Evolutionary conservation across 345 rosid genomes (phyloP).

Genomic region (Moricandia arvensis): DNA sequence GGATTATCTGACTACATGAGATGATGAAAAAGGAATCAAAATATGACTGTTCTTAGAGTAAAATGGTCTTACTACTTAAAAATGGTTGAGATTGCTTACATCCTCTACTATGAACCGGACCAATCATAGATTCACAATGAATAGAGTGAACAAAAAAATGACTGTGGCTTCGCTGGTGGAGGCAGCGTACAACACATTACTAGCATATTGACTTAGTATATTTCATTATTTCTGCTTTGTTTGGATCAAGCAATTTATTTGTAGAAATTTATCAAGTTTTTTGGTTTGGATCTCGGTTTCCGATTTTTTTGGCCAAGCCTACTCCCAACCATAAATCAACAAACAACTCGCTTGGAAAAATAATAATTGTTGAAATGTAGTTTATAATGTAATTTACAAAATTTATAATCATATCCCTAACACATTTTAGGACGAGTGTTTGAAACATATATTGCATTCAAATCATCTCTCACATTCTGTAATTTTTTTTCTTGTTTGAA

Average conservation of each 20-base stretch:
- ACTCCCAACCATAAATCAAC: background rate
- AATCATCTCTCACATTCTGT: background rate
- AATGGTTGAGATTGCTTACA: slow-evolving; percentile 37
- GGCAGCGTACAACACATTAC: too few relatives aligned
- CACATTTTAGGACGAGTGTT: background rate
- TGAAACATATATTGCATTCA: background rate
- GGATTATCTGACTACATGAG: slow-evolving; percentile 33
- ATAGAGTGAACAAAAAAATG: slow-evolving; percentile 22
- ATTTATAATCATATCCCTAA: background rate
- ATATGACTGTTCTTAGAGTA: background rate
- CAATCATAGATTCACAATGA: too few relatives aligned
- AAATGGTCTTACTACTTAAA: slow-evolving; percentile 7
- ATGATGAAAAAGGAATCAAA: background rate
- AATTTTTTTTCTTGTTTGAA: background rate
- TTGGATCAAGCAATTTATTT: background rate
- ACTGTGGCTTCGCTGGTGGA: slow-evolving; percentile 52
- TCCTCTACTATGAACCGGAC: slow-evolving; percentile 54
- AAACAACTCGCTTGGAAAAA: background rate
- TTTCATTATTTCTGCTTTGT: too few relatives aligned
- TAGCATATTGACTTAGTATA: too few relatives aligned
- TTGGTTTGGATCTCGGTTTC: background rate
- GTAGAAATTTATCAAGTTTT: background rate
- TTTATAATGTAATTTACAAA: background rate
- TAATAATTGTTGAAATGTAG: background rate
- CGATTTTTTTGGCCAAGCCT: background rate